Evolutionary conservation across 208 protist species (phyloP).

Genomic region (Trypanosoma cruzi): DNA sequence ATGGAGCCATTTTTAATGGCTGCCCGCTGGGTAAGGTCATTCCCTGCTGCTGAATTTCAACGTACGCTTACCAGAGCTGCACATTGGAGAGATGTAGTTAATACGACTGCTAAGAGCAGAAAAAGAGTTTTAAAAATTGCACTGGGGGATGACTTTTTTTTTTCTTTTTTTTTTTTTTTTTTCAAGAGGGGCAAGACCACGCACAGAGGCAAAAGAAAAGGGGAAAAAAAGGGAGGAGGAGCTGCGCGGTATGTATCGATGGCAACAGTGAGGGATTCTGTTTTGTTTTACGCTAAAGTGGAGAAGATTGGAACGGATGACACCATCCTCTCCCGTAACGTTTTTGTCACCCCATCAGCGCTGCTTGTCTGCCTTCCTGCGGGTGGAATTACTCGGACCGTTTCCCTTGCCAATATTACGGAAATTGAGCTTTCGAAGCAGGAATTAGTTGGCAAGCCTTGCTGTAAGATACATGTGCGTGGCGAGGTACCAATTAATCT

Average conservation of each 20-base stretch:
- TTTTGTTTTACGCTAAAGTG: slow-evolving; percentile 30
- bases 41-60: too few species aligned
- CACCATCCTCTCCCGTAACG: slow-evolving; percentile 37
- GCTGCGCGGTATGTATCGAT: neutral
- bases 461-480: slow-evolving; percentile 14
- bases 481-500: neutral
- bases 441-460: neutral
- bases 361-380: slow-evolving; percentile 47
- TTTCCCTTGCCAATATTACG: slow-evolving; percentile 28
- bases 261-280: slow-evolving; percentile 6
- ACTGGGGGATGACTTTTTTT: neutral
- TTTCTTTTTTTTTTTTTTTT: neutral
- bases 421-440: neutral
- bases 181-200: neutral
- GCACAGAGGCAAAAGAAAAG: neutral
- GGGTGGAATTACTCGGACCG: slow-evolving; percentile 53
- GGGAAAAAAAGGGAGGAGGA: neutral
- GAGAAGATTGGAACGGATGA: slow-evolving; percentile 56
- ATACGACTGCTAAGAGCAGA: too few species aligned
- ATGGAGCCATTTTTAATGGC: too few species aligned
- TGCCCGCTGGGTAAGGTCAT: too few species aligned
- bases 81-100: too few species aligned
- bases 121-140: too few species aligned
- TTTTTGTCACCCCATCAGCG: slow-evolving; percentile 36
- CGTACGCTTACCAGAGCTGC: too few species aligned